Evolutionary conservation across 1,139 yeast genomes (phyloP).

Genomic region (Debaryomyces coudertii): DNA sequence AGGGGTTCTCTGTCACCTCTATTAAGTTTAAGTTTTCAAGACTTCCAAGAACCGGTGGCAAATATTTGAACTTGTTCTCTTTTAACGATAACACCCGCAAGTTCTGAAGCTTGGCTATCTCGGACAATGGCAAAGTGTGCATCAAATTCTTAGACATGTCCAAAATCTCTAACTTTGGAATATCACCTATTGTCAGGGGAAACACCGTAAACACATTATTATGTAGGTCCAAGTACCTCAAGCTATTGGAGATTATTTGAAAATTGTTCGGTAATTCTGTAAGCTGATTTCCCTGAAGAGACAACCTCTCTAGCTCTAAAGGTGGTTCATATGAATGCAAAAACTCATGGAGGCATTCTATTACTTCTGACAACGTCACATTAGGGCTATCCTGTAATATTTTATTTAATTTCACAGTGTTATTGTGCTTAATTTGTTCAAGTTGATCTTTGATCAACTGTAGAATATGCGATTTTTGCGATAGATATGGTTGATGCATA

Average conservation of each 20-base stretch:
- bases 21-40: constrained; percentile 58
- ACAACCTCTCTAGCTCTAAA: constrained; percentile 52
- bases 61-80: constrained; percentile 58
- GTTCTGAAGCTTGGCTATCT: constrained; percentile 41
- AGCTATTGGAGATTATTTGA: constrained; percentile 40
- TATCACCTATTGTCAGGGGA: constrained; percentile 50
- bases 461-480: constrained; percentile 16
- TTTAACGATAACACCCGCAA: constrained; percentile 65
- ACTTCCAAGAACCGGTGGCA: constrained; percentile 60
- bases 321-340: constrained; percentile 33
- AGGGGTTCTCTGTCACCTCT: constrained; percentile 74
- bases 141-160: constrained; percentile 68
- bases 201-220: constrained; percentile 57
- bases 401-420: constrained; percentile 27
- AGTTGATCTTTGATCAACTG: constrained; percentile 29
- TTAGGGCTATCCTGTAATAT: constrained; percentile 8
- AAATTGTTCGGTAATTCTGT: constrained; percentile 53
- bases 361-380: constrained; percentile 22
- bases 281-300: constrained; percentile 55
- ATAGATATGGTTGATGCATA: constrained; percentile 19
- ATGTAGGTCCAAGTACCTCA: constrained; percentile 69
- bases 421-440: constrained; percentile 26
- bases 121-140: constrained; percentile 42
- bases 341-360: constrained; percentile 32
- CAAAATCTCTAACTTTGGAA: constrained; percentile 58